A percentile compares a stretch with the other conserved stretches of the same genome.
Conservation (phyloP, 2,329 filamentous ascomycete species). For the Didymella keratinophila region DNA sequence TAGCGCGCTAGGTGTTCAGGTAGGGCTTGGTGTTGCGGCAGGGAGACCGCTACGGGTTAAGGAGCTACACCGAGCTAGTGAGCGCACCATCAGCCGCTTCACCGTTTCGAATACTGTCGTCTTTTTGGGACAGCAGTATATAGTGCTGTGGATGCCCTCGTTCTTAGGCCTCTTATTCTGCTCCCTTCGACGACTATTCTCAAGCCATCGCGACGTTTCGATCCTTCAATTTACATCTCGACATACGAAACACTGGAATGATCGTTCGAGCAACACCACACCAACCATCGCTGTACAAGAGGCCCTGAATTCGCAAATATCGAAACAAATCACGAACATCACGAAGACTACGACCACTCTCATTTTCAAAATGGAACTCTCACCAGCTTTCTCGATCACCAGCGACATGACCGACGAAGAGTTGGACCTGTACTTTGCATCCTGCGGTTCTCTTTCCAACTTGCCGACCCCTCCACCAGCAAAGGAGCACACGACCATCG, state of each 20-base stretch:
- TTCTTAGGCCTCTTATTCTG: constrained; percentile 24
- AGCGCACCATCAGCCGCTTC: constrained; percentile 36
- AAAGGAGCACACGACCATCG: constrained; percentile 34
- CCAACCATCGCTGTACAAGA: constrained; percentile 19
- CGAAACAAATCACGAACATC: not conserved
- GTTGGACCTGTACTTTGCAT: constrained; percentile 51
- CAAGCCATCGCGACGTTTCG: constrained; percentile 14
- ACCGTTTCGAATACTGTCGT: constrained; percentile 33
- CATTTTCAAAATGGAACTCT: constrained; percentile 35
- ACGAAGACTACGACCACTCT: not conserved
- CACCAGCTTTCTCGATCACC: constrained; percentile 37
- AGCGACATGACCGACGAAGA: constrained; percentile 50
- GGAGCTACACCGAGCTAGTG: constrained; percentile 30
- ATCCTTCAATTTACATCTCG: constrained; percentile 15
- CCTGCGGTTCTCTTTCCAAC: constrained; percentile 50
- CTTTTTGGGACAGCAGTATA: constrained; percentile 32
- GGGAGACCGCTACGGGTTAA: constrained; percentile 29
- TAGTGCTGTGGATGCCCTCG: constrained; percentile 31
- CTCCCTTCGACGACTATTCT: constrained; percentile 25
- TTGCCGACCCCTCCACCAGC: constrained; percentile 52
- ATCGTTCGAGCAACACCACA: constrained; percentile 24
- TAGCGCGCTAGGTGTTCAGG: constrained; percentile 21
- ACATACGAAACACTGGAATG: constrained; percentile 23
- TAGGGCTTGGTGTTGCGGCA: constrained; percentile 32
- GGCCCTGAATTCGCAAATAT: constrained; percentile 9